These are phyloP conservation scores for Favolaschia claudopus DNA, from an alignment of 768 basidiomycete genomes.

Conservation along the genomic window DNA sequence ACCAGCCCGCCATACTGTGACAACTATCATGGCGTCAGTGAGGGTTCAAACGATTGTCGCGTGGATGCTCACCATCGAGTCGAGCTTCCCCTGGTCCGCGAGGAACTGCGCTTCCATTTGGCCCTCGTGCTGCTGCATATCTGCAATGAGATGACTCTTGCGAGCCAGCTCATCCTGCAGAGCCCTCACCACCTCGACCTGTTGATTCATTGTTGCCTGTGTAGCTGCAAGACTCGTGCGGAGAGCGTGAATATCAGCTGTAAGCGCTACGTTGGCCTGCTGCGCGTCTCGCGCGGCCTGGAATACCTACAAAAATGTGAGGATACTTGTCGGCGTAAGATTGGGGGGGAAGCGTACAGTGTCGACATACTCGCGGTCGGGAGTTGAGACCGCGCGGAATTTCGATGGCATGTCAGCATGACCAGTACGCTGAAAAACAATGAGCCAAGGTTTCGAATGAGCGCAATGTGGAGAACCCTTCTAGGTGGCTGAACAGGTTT, in stretches of 20 bases:
- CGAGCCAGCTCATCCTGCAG: background rate
- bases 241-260: constrained; percentile 7
- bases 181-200: background rate
- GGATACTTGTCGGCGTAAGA: too few species aligned
- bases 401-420: too few species aligned
- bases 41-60: background rate
- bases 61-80: constrained; percentile 9
- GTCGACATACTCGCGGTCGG: too few species aligned
- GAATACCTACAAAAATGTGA: constrained; percentile 2
- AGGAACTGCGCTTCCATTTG: constrained; percentile 16
- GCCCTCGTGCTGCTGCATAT: constrained; percentile 12
- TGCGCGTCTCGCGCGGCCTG: background rate
- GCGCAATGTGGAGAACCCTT: too few species aligned
- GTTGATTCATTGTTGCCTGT: background rate
- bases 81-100: constrained; percentile 15
- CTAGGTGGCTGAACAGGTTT: constrained; percentile 6
- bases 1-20: background rate
- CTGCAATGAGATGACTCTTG: constrained; percentile 2
- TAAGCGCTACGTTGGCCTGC: background rate
- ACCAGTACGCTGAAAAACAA: too few species aligned
- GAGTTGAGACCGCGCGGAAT: too few species aligned
- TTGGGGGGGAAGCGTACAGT: too few species aligned
- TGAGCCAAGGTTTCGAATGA: too few species aligned
- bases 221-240: constrained; percentile 1
- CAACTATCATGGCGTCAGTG: constrained; percentile 10